phyloP scores from a whole-genome alignment of 306 rosid genomes.

The Alnus glutinosa region DNA sequence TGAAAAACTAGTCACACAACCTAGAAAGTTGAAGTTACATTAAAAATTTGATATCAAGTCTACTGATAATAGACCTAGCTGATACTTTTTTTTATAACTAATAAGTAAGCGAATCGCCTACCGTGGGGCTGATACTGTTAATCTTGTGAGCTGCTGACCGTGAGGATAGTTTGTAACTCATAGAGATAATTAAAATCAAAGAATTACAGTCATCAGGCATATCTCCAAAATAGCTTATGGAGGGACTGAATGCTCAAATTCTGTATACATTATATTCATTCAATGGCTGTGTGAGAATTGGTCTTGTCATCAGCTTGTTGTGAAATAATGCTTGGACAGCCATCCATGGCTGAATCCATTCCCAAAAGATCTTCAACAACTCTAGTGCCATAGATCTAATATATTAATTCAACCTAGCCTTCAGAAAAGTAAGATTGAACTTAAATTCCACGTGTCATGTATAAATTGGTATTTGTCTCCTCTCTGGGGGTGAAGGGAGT shows the following conservation, averaged over 20 bases:
- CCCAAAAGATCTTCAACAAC: not conserved
- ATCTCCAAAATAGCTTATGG: not conserved
- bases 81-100: no score
- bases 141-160: not conserved
- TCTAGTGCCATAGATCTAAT: not conserved
- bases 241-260: not conserved
- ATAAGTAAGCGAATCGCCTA: no score
- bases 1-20: no score
- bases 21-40: no score
- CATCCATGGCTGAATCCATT: not conserved
- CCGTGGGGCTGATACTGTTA: not conserved
- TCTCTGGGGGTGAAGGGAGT: not conserved
- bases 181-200: not conserved
- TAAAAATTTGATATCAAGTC: not conserved
- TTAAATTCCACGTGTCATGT: not conserved
- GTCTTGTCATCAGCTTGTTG: not conserved
- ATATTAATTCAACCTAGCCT: not conserved
- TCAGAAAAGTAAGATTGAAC: not conserved
- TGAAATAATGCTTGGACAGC: not conserved
- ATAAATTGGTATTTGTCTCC: not conserved
- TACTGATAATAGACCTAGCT: not conserved
- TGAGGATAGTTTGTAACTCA: not conserved
- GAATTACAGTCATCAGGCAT: not conserved
- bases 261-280: not conserved
- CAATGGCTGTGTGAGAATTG: not conserved